Conservation (phyloP, 352 stramenopile genomes). For the Pythium vanterpoolii region DNA sequence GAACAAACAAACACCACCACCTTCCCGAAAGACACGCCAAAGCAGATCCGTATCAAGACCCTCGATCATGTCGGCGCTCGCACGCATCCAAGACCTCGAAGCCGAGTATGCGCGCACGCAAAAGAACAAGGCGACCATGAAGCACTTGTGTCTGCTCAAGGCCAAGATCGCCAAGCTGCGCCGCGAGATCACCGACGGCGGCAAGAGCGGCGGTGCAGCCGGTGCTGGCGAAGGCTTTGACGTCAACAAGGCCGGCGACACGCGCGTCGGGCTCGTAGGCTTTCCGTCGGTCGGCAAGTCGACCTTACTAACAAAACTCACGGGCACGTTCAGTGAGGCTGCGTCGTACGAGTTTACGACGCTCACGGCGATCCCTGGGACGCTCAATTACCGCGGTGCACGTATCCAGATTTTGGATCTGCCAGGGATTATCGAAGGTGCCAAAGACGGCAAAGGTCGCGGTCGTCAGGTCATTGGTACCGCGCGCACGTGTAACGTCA, state of each 20-base stretch:
- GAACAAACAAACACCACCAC: too few relatives aligned
- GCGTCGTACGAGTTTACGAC: slow-evolving; percentile 99
- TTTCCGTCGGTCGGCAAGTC: slow-evolving; percentile 99
- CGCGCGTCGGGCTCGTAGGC: slow-evolving; percentile 96
- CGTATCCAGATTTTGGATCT: slow-evolving; percentile 89
- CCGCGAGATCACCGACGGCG: slow-evolving; percentile 88
- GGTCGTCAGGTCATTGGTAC: slow-evolving; percentile 97
- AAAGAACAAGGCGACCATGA: slow-evolving; percentile 99
- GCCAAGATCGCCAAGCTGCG: slow-evolving; percentile 97
- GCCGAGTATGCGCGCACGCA: slow-evolving; percentile 96
- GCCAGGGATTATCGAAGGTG: slow-evolving; percentile 98
- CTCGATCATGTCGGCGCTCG: slow-evolving; percentile 42
- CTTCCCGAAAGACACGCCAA: not conserved
- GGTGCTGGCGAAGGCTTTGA: slow-evolving; percentile 87
- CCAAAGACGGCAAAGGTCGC: slow-evolving; percentile 96
- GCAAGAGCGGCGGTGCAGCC: slow-evolving; percentile 46
- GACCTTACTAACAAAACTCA: slow-evolving; percentile 96
- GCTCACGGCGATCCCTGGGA: slow-evolving; percentile 97
- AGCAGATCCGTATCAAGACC: not conserved
- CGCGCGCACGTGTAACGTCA: slow-evolving; percentile 97
- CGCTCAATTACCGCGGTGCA: slow-evolving; percentile 93
- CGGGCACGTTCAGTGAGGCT: slow-evolving; percentile 94
- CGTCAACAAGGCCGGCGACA: slow-evolving; percentile 95
- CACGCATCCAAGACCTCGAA: slow-evolving; percentile 83
- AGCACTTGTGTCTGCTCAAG: slow-evolving; percentile 98